Conservation (phyloP, 495 filamentous ascomycete genomes). For the Poronia punctata region DNA sequence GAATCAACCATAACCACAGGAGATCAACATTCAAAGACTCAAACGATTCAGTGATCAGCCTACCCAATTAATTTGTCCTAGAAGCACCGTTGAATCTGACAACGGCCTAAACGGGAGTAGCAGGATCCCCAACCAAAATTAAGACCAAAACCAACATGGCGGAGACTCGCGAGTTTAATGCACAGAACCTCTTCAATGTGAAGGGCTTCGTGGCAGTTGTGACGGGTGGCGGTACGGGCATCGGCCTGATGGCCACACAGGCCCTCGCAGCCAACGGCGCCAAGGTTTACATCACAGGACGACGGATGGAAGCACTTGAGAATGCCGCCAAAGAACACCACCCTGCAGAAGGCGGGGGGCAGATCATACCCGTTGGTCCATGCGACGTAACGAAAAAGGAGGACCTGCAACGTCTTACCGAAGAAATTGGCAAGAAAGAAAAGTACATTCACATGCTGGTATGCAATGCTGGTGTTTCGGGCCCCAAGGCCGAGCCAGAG, state of each 20-base stretch:
- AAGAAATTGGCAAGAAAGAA: constrained; percentile 38
- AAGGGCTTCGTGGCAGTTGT: constrained; percentile 51
- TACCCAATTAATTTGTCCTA: too few relatives aligned
- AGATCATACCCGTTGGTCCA: constrained; percentile 32
- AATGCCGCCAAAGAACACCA: constrained; percentile 36
- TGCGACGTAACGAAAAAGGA: constrained; percentile 61
- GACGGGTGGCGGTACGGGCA: constrained; percentile 52
- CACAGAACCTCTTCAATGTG: constrained; percentile 43
- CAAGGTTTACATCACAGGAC: constrained; percentile 58
- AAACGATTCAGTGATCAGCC: too few relatives aligned
- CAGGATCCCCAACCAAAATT: too few relatives aligned
- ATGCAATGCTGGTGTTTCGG: constrained; percentile 54
- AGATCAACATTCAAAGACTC: too few relatives aligned
- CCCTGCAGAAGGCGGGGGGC: constrained; percentile 17
- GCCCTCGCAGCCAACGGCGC: constrained; percentile 59
- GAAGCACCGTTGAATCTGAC: too few relatives aligned
- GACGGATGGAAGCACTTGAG: constrained; percentile 48
- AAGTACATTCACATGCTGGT: constrained; percentile 56
- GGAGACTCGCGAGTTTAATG: constrained; percentile 28
- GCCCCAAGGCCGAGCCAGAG: constrained; percentile 32
- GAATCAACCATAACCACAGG: too few relatives aligned
- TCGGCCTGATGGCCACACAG: constrained; percentile 56
- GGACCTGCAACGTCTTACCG: constrained; percentile 47
- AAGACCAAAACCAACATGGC: constrained; percentile 17
- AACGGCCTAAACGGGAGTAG: too few relatives aligned